phyloP scores from a whole-genome alignment of 805 yeast species.

The Cyberlindnera saturnus region DNA sequence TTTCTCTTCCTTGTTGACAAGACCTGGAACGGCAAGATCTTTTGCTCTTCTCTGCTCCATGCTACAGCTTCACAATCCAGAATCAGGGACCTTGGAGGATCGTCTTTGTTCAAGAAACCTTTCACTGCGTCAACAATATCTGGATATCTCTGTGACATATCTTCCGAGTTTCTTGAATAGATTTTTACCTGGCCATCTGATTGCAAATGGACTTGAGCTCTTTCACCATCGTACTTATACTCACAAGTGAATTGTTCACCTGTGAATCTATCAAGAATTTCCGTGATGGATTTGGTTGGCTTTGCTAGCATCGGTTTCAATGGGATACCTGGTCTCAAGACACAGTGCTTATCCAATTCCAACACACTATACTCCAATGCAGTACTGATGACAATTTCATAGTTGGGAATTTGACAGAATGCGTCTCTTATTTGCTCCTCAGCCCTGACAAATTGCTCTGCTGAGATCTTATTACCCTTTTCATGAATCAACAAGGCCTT shows the following conservation, averaged over 20 bases:
- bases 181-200: constrained; percentile 62
- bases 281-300: constrained; percentile 92
- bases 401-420: constrained; percentile 85
- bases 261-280: constrained; percentile 82
- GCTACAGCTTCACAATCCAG: constrained; percentile 98
- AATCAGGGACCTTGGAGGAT: constrained; percentile 47
- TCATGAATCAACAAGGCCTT: constrained; percentile 75
- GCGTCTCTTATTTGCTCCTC: constrained; percentile 82
- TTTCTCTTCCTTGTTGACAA: constrained; percentile 91
- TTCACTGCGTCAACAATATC: constrained; percentile 70
- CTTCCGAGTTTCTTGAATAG: constrained; percentile 92
- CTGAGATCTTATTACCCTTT: constrained; percentile 25
- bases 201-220: constrained; percentile 87
- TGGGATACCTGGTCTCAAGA: constrained; percentile 87
- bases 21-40: constrained; percentile 89
- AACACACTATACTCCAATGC: constrained; percentile 64
- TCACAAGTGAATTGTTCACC: constrained; percentile 88
- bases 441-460: constrained; percentile 50
- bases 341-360: constrained; percentile 59
- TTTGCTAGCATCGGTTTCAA: constrained; percentile 97
- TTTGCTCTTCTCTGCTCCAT: constrained; percentile 75
- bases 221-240: constrained; percentile 95
- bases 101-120: constrained; percentile 40
- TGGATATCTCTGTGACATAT: constrained; percentile 94
- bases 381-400: constrained; percentile 66